Percentiles rank a stretch among this genome's conserved stretches.
Evolutionary conservation across 305 asterid genomes (phyloP).

Genomic region (Fraxinus sp.): DNA sequence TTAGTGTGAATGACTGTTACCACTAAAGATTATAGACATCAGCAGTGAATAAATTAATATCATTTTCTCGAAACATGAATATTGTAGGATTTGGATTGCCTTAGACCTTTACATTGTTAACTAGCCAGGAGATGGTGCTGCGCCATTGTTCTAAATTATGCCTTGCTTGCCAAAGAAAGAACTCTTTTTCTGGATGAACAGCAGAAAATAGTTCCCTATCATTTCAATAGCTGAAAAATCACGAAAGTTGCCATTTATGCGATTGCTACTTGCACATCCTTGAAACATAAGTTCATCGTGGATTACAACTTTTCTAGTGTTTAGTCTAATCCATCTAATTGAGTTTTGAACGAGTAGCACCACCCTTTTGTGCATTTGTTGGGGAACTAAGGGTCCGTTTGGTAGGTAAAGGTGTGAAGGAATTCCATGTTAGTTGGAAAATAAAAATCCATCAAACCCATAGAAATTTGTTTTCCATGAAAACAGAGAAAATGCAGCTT

Average conservation of each 20-base stretch:
- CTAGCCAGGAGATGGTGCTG: not conserved
- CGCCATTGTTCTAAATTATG: not conserved
- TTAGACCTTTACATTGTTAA: not conserved
- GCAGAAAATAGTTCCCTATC: not conserved
- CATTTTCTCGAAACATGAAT: not conserved
- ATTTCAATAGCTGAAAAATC: slow-evolving; percentile 14
- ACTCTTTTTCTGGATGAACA: not conserved
- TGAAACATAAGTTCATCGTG: not conserved
- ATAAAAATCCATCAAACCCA: no score
- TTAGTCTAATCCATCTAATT: slow-evolving; percentile 1
- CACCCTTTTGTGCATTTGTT: not conserved
- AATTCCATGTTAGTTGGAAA: no score
- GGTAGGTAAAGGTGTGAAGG: no score
- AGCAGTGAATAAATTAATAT: not conserved
- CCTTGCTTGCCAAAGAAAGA: not conserved
- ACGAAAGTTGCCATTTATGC: not conserved
- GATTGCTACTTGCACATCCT: not conserved
- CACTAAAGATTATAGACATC: not conserved
- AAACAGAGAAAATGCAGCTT: no score
- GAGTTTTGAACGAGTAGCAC: not conserved
- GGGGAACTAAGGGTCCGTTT: not conserved
- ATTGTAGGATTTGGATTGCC: not conserved
- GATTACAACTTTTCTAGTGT: not conserved
- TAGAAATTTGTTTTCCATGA: no score
- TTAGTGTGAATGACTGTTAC: not conserved